Evolutionary conservation across 306 rosid species (phyloP), one percentile per base, ranked within the genome.

Genomic region (Cicer arietinum): DNA sequence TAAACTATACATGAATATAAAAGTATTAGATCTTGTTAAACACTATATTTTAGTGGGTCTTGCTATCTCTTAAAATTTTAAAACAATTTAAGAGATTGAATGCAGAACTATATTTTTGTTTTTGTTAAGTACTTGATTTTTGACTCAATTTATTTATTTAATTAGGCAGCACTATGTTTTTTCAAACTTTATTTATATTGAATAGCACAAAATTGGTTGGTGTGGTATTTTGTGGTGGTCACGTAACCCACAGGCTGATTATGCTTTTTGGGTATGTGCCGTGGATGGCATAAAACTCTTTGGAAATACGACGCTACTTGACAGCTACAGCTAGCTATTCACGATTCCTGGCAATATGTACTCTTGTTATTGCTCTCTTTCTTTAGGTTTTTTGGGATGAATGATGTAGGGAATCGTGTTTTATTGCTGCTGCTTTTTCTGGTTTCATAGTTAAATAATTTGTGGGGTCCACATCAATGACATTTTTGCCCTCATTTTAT

Each of bases 221-320:
- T 12, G 58, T 68, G 68, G 30, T 30, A 69, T 41, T 71, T 64
- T 76, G 64, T 62, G 54, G 77, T 43, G 11, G 4, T 67, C 20
- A 30, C 53, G 12, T 67, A 80, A 63, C 18, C 65, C 78, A 70
- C 47, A 35, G 35, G 73, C 7, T 69, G 46, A 9, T 53, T 61
- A 30, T 68, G 51, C 51, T 45, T 75, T 69, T 41, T 61, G 51
- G 56, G 53, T 69, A 39, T 51, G 25, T 69, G 6, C 12, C 11
- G 25, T 68, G 60, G 57, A 30, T 30, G 35, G 5, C 4, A 30
- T 30, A 2, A 30, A 30, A 30, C 37, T 30, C 37, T 30, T 30
- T 4, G 37, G 37, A 30, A 30, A 30, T 30, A 30, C 5, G 37
- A 30, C 37, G 37, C 37, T 30, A 30, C 37, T 30, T 3, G 37